Conservation (phyloP, 2,329 filamentous ascomycete species). For the Emydomyces testavorans region DNA sequence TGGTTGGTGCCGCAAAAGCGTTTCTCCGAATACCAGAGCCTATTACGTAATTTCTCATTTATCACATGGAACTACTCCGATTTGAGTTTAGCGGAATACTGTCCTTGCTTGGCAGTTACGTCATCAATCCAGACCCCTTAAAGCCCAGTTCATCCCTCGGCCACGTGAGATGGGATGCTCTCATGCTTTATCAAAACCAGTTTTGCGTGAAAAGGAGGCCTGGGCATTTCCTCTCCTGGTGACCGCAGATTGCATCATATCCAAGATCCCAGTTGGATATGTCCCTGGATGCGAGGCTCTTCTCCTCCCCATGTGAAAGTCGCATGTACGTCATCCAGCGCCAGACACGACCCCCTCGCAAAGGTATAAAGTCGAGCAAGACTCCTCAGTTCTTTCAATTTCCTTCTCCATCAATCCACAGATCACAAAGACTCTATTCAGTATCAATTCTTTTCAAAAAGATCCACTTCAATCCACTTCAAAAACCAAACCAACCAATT, state of each 20-base stretch:
- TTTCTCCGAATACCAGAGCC: too few species aligned
- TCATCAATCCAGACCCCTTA: conserved; percentile 5
- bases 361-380: conserved; percentile 7
- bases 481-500: conserved; percentile 2
- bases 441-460: not conserved
- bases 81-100: too few species aligned
- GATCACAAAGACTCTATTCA: not conserved
- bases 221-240: not conserved
- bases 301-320: not conserved
- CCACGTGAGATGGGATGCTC: not conserved
- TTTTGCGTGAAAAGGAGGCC: not conserved
- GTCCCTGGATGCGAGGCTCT: not conserved
- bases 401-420: conserved; percentile 2
- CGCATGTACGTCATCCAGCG: not conserved
- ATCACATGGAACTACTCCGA: too few species aligned
- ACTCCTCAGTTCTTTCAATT: not conserved
- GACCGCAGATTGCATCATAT: conserved; percentile 11
- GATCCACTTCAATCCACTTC: not conserved
- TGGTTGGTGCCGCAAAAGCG: too few species aligned
- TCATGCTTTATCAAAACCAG: conserved; percentile 5
- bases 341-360: not conserved
- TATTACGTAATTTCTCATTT: too few species aligned
- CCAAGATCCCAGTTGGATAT: conserved; percentile 8
- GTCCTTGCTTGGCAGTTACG: not conserved
- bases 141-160: not conserved